Conservation (phyloP, 2,329 filamentous ascomycete species). For the Pestalotiopsis sp. region DNA sequence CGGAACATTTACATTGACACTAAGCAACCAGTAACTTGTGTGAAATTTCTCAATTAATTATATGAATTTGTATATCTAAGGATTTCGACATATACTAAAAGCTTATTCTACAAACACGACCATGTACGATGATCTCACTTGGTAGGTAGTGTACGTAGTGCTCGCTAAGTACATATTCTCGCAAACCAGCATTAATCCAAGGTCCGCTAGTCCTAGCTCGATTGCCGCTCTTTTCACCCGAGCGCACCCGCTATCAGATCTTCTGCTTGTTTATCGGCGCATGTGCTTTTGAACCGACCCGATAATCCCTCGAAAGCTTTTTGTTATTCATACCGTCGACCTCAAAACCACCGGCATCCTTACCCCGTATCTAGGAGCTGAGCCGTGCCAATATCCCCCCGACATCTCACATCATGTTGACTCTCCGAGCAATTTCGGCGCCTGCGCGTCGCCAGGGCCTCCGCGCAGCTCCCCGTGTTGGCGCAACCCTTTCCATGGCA, state of each 20-base stretch:
- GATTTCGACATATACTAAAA: too few species aligned
- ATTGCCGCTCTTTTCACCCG: conserved; percentile 4
- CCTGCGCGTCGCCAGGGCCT: conserved; percentile 79
- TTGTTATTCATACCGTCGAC: conserved; percentile 6
- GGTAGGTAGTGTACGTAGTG: not conserved
- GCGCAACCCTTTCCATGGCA: conserved; percentile 41
- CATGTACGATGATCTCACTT: not conserved
- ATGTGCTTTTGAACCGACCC: conserved; percentile 8
- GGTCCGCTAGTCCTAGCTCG: not conserved
- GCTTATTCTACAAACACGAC: not conserved
- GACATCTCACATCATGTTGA: conserved; percentile 69
- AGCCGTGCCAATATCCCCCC: not conserved
- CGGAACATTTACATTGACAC: not conserved
- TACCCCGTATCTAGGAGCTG: conserved; percentile 14
- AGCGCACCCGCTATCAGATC: conserved; percentile 9
- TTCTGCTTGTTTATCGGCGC: conserved; percentile 8
- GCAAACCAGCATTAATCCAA: not conserved
- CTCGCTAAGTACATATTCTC: not conserved
- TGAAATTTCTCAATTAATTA: too few species aligned
- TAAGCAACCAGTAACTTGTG: not conserved
- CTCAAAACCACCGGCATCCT: conserved; percentile 12
- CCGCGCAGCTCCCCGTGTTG: conserved; percentile 64
- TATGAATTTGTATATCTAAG: too few species aligned
- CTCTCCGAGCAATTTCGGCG: conserved; percentile 75
- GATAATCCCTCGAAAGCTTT: conserved; percentile 11